Percentiles rank a stretch among this genome's conserved stretches.
Evolutionary conservation across 345 rosid species (phyloP).

Genomic region (Dipteronia sinensis): DNA sequence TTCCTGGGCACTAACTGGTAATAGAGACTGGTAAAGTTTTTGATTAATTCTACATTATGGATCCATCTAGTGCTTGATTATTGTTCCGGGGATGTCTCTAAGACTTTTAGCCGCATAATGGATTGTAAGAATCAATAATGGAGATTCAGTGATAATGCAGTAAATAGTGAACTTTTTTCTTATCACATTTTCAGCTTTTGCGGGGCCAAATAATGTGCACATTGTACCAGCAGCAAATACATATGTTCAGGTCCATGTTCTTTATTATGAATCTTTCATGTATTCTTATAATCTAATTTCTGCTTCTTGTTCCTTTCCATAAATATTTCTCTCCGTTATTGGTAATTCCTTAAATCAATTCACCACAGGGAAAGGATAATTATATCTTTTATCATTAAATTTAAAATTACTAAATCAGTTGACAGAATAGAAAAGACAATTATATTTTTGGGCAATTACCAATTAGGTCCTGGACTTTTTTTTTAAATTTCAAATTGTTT

Average conservation of each 20-base stretch:
- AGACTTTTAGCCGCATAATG: conserved; percentile 1
- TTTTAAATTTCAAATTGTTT: too few relatives aligned
- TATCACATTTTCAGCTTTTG: conserved; percentile 62
- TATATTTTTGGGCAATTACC: neutral
- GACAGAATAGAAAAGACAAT: neutral
- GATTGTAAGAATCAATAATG: neutral
- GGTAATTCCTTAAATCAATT: too few relatives aligned
- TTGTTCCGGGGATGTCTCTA: neutral
- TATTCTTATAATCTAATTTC: conserved; percentile 2
- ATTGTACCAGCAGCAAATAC: conserved; percentile 79
- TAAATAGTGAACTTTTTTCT: neutral
- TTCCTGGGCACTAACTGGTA: conserved; percentile 79
- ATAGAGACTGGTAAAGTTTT: conserved; percentile 16
- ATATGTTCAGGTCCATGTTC: conserved; percentile 70
- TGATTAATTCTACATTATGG: conserved; percentile 18
- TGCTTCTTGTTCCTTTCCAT: neutral
- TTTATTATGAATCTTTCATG: conserved; percentile 8
- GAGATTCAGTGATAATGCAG: neutral
- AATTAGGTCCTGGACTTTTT: too few relatives aligned
- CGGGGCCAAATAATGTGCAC: conserved; percentile 70
- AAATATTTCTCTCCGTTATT: neutral
- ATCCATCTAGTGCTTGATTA: conserved; percentile 8
- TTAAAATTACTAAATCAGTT: neutral
- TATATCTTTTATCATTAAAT: too few relatives aligned
- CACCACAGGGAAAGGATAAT: neutral